These are phyloP conservation scores for Trichoderma oligosporum DNA, from an alignment of 2,329 filamentous ascomycete genomes.

Conservation along the genomic window DNA sequence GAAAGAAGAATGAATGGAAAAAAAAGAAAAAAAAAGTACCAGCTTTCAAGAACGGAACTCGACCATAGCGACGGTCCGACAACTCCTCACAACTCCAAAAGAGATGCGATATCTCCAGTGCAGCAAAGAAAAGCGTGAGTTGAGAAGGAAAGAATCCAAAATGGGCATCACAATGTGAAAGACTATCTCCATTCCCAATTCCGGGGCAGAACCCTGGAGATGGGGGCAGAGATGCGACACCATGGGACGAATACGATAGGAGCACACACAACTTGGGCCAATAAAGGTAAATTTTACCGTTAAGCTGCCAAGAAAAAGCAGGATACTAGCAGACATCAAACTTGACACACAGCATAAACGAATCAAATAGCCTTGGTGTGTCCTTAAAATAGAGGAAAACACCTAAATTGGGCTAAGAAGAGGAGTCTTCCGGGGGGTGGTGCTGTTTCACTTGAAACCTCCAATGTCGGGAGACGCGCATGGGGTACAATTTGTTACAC, in stretches of 20 bases:
- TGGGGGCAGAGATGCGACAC: not conserved
- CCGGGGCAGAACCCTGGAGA: not conserved
- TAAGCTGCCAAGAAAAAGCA: slow-evolving; percentile 9
- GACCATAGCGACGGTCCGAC: slow-evolving; percentile 19
- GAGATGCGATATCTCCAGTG: slow-evolving; percentile 22
- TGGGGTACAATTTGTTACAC: slow-evolving; percentile 8
- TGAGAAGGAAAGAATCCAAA: slow-evolving; percentile 22
- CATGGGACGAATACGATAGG: not conserved
- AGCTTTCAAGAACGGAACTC: slow-evolving; percentile 20
- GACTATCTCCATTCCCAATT: slow-evolving; percentile 9
- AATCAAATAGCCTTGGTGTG: not conserved
- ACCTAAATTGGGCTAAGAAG: slow-evolving; percentile 8
- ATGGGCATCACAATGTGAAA: not conserved
- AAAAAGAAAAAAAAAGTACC: slow-evolving; percentile 21
- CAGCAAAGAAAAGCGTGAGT: slow-evolving; percentile 31
- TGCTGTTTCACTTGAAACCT: slow-evolving; percentile 46
- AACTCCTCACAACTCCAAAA: slow-evolving; percentile 17
- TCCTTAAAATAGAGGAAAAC: not conserved
- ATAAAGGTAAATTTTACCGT: not conserved
- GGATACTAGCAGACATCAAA: not conserved
- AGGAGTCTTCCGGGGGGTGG: slow-evolving; percentile 9
- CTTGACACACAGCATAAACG: slow-evolving; percentile 13
- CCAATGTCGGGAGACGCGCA: slow-evolving; percentile 37
- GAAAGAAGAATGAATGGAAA: slow-evolving; percentile 25
- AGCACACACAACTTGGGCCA: not conserved